A percentile compares a stretch with the other conserved stretches of the same genome.
phyloP scores from a whole-genome alignment of 2,329 filamentous ascomycete genomes.

The Diaporthe aspalathi region DNA sequence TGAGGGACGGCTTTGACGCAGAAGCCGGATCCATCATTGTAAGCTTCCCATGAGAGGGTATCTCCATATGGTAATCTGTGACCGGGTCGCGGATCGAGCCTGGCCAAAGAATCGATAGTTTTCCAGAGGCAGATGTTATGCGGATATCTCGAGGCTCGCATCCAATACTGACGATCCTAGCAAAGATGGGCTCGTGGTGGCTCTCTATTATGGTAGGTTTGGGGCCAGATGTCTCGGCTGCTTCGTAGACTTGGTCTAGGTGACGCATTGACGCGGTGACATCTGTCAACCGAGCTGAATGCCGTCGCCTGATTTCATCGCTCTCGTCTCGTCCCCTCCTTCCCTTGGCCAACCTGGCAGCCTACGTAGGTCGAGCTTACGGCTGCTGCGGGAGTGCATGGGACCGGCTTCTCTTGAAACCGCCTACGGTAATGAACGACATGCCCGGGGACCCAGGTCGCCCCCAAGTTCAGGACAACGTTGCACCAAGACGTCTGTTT shows the following conservation, averaged over 20 bases:
- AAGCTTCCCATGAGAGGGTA: not conserved
- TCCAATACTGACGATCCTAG: not conserved
- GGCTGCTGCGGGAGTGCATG: slow-evolving; percentile 1
- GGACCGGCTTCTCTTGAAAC: slow-evolving; percentile 25
- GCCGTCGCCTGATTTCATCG: slow-evolving; percentile 12
- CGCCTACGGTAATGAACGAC: slow-evolving; percentile 21
- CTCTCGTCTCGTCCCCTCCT: not conserved
- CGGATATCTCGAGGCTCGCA: not conserved
- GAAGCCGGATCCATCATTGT: not conserved
- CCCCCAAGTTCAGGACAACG: slow-evolving; percentile 13
- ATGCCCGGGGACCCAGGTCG: slow-evolving; percentile 7
- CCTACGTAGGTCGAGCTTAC: slow-evolving; percentile 4
- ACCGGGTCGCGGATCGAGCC: not conserved
- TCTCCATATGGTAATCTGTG: not conserved
- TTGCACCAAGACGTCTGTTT: slow-evolving; percentile 20
- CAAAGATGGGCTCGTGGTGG: not conserved
- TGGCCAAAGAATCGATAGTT: slow-evolving; percentile 12
- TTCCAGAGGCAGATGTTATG: not conserved
- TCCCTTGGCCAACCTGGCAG: slow-evolving; percentile 6
- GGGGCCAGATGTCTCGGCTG: slow-evolving; percentile 2
- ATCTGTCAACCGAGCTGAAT: slow-evolving; percentile 25
- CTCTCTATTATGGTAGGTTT: not conserved
- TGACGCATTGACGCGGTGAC: slow-evolving; percentile 24
- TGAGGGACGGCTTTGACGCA: not conserved
- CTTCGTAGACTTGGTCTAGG: slow-evolving; percentile 15